A percentile compares a stretch with the other conserved stretches of the same genome.
phyloP scores from a whole-genome alignment of 257 asterid genomes.

The Ehretia macrophylla region DNA sequence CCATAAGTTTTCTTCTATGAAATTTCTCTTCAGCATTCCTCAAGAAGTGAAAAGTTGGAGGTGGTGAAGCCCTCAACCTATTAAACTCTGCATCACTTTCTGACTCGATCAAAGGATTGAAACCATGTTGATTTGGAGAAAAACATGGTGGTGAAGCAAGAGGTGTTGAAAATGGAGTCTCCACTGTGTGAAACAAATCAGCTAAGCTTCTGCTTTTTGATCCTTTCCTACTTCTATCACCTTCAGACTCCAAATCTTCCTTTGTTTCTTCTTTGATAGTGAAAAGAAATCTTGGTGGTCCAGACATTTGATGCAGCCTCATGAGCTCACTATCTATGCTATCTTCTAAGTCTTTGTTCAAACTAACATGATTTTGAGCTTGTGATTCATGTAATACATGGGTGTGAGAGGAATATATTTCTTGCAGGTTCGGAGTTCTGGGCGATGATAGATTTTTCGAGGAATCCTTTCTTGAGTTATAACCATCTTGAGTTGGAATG shows the following conservation, averaged over 20 bases:
- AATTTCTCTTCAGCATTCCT: conserved; percentile 33
- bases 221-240: conserved; percentile 35
- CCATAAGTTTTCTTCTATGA: conserved; percentile 15
- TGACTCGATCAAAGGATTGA: conserved; percentile 69
- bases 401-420: conserved; percentile 27
- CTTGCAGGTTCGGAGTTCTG: conserved; percentile 30
- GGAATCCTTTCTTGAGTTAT: conserved; percentile 14
- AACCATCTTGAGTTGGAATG: conserved; percentile 24
- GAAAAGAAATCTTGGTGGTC: conserved; percentile 58
- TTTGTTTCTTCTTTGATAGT: conserved; percentile 69
- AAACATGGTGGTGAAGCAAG: conserved; percentile 50
- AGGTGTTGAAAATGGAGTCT: conserved; percentile 69
- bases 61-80: conserved; percentile 31
- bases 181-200: conserved; percentile 39
- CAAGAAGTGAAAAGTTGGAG: conserved; percentile 38
- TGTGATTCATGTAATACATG: conserved; percentile 26
- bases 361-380: conserved; percentile 12
- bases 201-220: conserved; percentile 38
- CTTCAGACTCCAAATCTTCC: conserved; percentile 74
- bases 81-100: conserved; percentile 41
- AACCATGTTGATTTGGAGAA: conserved; percentile 36
- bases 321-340: conserved; percentile 20
- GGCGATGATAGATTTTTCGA: conserved; percentile 17
- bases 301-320: conserved; percentile 26
- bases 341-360: conserved; percentile 41